Conservation (phyloP, 495 filamentous ascomycete genomes). For the Penicillium nucicola region DNA sequence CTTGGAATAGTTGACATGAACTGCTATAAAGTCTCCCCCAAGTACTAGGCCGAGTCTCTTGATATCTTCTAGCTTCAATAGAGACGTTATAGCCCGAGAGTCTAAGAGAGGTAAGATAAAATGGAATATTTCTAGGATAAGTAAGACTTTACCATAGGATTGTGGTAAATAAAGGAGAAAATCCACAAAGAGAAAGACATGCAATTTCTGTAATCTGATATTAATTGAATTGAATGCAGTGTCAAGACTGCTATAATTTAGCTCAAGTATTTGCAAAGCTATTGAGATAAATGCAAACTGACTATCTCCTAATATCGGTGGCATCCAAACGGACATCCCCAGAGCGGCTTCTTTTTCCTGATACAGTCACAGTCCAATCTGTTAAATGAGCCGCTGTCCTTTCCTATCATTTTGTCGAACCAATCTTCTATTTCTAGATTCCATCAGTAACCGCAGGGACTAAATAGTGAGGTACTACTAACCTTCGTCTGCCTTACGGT, state of each 20-base stretch:
- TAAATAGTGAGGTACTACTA: constrained; percentile 5
- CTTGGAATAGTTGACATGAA: too few relatives aligned
- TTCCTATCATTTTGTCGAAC: constrained; percentile 15
- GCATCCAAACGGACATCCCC: constrained; percentile 14
- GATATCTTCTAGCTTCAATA: too few relatives aligned
- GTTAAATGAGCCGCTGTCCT: constrained; percentile 11
- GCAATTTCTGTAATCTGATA: neutral
- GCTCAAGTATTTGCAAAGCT: neutral
- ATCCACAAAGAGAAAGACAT: neutral
- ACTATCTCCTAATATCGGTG: constrained; percentile 2
- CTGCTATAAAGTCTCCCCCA: too few relatives aligned
- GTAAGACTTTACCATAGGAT: too few relatives aligned
- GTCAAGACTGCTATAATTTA: neutral
- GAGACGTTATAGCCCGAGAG: too few relatives aligned
- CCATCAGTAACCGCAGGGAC: constrained; percentile 5
- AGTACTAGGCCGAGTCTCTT: too few relatives aligned
- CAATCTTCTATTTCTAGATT: constrained; percentile 11
- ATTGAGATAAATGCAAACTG: constrained; percentile 3
- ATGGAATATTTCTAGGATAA: too few relatives aligned
- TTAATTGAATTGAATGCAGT: neutral
- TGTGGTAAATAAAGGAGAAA: neutral
- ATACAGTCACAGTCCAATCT: constrained; percentile 13
- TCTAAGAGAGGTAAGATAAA: too few relatives aligned
- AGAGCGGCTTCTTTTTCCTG: neutral
- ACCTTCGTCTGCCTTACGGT: constrained; percentile 9